Evolutionary conservation across 2,329 filamentous ascomycete genomes (phyloP), one percentile per base, ranked within the genome.

Genomic region (Monosporascus sp.): DNA sequence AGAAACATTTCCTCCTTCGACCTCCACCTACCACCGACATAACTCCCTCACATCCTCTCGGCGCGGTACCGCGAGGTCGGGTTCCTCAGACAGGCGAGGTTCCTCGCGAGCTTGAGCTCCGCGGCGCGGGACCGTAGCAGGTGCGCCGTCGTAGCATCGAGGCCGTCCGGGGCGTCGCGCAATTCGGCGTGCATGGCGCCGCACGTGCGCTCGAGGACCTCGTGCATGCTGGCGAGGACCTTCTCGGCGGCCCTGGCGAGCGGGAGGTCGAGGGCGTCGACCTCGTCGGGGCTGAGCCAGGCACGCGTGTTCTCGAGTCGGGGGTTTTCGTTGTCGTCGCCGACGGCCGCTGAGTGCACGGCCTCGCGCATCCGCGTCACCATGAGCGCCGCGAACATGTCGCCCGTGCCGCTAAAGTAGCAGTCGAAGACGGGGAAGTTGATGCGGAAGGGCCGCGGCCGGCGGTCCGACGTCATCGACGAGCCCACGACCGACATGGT

Each of bases 351-450:
- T 54, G 48, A 49, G 44, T 76, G 71, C 1, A 90, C 87, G 26
- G 90, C 91, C 75, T 97, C 90, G 54, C 93, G 86, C 66, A 99
- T 84, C 31, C 93, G 85, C 41, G 90, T 90, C 1, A 96, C 85
- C 67, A 91, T 91, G 46, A 99, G 79, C 7, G 93, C 93, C 31
- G 91, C 93, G 67, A 99, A 97, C 93, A 99, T 97, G 75, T 99
- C 94, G 47, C 94, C 94, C 0, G 95, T 97, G 41, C 94, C 94
- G 63, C 88, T 91, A 73, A 97, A 99, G 78, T 94, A 96, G 73
- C 91, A 90, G 67, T 96, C 89, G 55, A 97, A 86, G 27, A 87
- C 83, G 0, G 93, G 91, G 53, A 97, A 90, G 52, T 88, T 84
- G 64, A 97, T 86, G 64, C 87, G 86, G 78, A 97, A 99, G 50